Evolutionary conservation across 2,329 filamentous ascomycete species (phyloP).

Genomic region (Endothia cerciana): DNA sequence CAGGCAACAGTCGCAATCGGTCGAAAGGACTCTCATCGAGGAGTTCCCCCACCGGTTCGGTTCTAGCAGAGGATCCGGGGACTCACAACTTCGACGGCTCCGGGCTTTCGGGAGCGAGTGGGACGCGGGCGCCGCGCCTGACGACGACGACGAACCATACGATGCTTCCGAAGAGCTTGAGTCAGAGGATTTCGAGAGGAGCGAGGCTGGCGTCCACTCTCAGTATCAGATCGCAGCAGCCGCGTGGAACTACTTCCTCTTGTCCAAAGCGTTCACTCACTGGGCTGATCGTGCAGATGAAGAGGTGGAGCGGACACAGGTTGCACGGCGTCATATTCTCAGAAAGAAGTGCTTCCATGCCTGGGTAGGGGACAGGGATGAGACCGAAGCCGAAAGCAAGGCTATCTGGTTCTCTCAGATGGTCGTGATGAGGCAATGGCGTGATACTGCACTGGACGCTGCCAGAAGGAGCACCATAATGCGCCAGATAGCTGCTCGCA

Average conservation of each 20-base stretch:
- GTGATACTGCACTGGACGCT: conserved; percentile 29
- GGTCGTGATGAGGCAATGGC: conserved; percentile 37
- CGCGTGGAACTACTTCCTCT: conserved; percentile 64
- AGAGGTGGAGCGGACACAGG: conserved; percentile 66
- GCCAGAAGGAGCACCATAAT: conserved; percentile 32
- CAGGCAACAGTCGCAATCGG: conserved; percentile 23
- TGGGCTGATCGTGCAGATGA: conserved; percentile 71
- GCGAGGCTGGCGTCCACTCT: conserved; percentile 21
- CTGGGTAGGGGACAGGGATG: conserved; percentile 61
- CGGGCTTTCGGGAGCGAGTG: conserved; percentile 16
- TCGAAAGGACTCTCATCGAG: conserved; percentile 27
- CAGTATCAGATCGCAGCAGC: conserved; percentile 51
- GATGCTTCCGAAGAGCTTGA: conserved; percentile 26
- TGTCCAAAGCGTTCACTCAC: conserved; percentile 67
- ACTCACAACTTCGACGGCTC: conserved; percentile 15
- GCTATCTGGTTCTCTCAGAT: conserved; percentile 42
- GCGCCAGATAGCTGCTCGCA: conserved; percentile 35
- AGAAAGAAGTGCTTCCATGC: conserved; percentile 69
- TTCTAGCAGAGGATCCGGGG: conserved; percentile 13
- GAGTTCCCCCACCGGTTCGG: conserved; percentile 18
- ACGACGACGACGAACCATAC: conserved; percentile 32
- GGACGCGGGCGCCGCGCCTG: conserved; percentile 11
- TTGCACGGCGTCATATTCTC: conserved; percentile 72
- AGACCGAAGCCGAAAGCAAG: conserved; percentile 57
- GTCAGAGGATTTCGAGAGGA: conserved; percentile 29